Conservation (phyloP, 208 protist genomes). For the Novymonas esmeraldas region DNA sequence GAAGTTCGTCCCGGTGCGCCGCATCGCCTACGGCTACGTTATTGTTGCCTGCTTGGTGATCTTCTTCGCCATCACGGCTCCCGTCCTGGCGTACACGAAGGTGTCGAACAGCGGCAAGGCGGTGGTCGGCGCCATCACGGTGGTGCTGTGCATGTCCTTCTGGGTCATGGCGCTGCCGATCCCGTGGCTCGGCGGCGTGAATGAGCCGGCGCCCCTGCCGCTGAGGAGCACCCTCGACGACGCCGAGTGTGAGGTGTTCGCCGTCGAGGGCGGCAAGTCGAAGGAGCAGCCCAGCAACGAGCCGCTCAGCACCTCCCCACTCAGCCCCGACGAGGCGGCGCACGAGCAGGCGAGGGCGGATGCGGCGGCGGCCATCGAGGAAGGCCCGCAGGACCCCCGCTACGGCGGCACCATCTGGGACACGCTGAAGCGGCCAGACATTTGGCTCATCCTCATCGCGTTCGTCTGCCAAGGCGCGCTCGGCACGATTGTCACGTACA, state of each 20-base stretch:
- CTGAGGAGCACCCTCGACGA: conserved; percentile 16
- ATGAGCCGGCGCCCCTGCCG: conserved; percentile 30
- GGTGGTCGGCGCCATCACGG: conserved; percentile 48
- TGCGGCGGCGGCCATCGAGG: conserved; percentile 22
- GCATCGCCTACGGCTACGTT: conserved; percentile 58
- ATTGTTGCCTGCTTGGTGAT: conserved; percentile 46
- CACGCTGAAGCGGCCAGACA: conserved; percentile 34
- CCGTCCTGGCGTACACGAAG: conserved; percentile 54
- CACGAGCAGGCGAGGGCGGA: background rate
- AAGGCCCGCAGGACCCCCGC: conserved; percentile 50
- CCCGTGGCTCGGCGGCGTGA: conserved; percentile 54
- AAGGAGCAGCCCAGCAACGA: conserved; percentile 5
- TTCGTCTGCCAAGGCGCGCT: conserved; percentile 59
- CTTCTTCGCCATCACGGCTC: conserved; percentile 54
- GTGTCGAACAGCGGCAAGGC: conserved; percentile 22
- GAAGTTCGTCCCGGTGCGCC: conserved; percentile 61
- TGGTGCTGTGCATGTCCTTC: conserved; percentile 44
- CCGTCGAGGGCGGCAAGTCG: background rate
- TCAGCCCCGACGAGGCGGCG: background rate
- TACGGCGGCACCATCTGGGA: conserved; percentile 57
- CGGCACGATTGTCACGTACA: conserved; percentile 68
- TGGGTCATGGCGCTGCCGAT: conserved; percentile 56
- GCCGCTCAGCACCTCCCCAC: conserved; percentile 6
- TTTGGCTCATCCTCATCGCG: conserved; percentile 58
- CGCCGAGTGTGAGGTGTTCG: background rate